Percentiles rank a stretch among this genome's conserved stretches.
Evolutionary conservation across 2,329 filamentous ascomycete species (phyloP).

Genomic region (Phialophora macrospora): DNA sequence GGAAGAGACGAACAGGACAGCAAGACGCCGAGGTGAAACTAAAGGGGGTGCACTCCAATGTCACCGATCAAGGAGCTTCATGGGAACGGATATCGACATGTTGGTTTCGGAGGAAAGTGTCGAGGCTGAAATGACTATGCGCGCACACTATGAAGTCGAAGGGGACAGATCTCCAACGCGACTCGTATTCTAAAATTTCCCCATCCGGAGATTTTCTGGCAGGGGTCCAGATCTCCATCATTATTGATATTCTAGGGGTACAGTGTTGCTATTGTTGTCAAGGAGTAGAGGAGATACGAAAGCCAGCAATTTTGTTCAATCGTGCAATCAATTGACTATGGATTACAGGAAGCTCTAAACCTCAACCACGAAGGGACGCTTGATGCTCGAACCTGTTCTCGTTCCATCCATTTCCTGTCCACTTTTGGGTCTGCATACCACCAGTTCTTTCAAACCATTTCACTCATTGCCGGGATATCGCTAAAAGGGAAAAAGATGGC

Average conservation of each 20-base stretch:
- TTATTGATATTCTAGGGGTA: neutral
- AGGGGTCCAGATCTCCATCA: neutral
- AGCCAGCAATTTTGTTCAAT: constrained; percentile 4
- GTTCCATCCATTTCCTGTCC: constrained; percentile 19
- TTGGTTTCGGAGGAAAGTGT: neutral
- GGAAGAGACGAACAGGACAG: neutral
- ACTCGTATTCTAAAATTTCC: neutral
- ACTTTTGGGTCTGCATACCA: constrained; percentile 23
- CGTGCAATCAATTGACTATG: constrained; percentile 24
- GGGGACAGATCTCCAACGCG: constrained; percentile 1
- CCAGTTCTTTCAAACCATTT: constrained; percentile 31
- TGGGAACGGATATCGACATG: constrained; percentile 1
- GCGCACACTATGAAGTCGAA: neutral
- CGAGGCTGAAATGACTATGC: neutral
- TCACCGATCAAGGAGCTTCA: neutral
- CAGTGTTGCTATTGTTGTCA: neutral
- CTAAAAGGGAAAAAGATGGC: constrained; percentile 24
- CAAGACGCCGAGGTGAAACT: neutral
- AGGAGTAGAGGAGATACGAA: neutral
- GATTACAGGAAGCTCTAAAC: constrained; percentile 16
- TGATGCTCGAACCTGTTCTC: constrained; percentile 15
- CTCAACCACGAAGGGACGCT: constrained; percentile 22
- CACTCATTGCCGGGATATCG: constrained; percentile 36
- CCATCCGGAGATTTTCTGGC: neutral
- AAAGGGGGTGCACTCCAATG: neutral